Conservation (phyloP, 495 filamentous ascomycete genomes). For the Neurospora cerealis region DNA sequence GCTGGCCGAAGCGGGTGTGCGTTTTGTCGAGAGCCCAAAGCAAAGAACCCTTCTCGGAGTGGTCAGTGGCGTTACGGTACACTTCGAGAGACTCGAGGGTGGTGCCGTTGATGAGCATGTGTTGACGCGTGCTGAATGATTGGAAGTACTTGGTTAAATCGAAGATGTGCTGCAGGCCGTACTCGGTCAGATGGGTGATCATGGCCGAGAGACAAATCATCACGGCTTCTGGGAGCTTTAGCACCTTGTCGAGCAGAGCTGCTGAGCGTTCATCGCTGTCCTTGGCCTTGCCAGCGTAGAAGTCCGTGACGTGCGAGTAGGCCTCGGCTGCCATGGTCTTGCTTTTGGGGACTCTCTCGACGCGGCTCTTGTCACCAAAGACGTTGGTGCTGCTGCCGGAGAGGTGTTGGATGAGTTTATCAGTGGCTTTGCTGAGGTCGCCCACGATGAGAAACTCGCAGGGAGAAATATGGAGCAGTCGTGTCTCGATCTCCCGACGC, state of each 20-base stretch:
- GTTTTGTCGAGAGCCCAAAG: constrained; percentile 96
- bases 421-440: constrained; percentile 82
- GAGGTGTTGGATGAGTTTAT: constrained; percentile 85
- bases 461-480: constrained; percentile 87
- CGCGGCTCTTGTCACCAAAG: constrained; percentile 79
- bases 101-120: constrained; percentile 96
- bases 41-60: constrained; percentile 75
- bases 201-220: constrained; percentile 92
- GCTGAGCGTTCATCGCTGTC: constrained; percentile 38
- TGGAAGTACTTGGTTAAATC: constrained; percentile 97
- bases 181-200: constrained; percentile 90
- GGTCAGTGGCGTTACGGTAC: constrained; percentile 90
- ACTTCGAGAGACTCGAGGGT: constrained; percentile 91
- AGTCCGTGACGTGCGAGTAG: constrained; percentile 83
- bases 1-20: constrained; percentile 77
- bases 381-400: constrained; percentile 81
- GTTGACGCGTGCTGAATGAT: constrained; percentile 84
- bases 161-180: constrained; percentile 92
- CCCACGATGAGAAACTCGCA: constrained; percentile 96
- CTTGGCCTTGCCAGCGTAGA: constrained; percentile 86
- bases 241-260: constrained; percentile 70
- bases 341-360: constrained; percentile 65
- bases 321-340: constrained; percentile 79
- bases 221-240: constrained; percentile 74
- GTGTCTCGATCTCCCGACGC: constrained; percentile 91